Evolutionary conservation across 306 rosid genomes (phyloP), one percentile per base, ranked within the genome.

Genomic region (Quercus ilex): DNA sequence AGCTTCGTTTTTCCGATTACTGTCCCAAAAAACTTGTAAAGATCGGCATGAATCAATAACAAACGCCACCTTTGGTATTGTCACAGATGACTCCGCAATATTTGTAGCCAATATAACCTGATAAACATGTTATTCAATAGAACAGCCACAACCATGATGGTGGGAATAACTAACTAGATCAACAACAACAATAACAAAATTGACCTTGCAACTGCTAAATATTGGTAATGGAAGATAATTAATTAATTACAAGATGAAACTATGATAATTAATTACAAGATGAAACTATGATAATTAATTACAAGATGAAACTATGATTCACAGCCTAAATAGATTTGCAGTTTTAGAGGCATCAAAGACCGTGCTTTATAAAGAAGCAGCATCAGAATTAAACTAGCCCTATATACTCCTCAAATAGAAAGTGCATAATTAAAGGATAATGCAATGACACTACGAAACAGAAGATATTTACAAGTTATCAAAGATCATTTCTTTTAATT

Each of bases 61-160:
- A 80, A 80, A 94, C 55, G 98, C 98, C 82, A 90, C 93, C 82
- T 94, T 83, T 73, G 98, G 98, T 78, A 94, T 94, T 74, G 98
- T 94, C 77, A 94, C 98, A 23, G 98, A 94, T 56, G 98, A 94
- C 82, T 94, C 97, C 19, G 97, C 97, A 78, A 94, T 94, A 80
- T 94, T 92, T 63, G 98, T 94, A 72, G 98, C 97, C 89, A 92
- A 85, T 84, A 94, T 94, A 49, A 94, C 91, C 98, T 94, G 91
- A 60, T 11, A 68, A 81, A 64, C 21, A 38, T 5, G 74, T 17
- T 26, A 46, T 77, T 79, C 71, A 79, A 68, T 57, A 77, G 51
- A 52, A 55, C 71, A 74, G 15, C 78, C 77, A 68, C 49, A 76
- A 69, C 33, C 30, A 71, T 73, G 77, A 23, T 41, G 17, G 59